Percentiles rank a stretch among this genome's conserved stretches.
These are phyloP conservation scores for Tetrahymena elliotti DNA, from an alignment of 73 alveolate genomes.

Conservation along the genomic window DNA sequence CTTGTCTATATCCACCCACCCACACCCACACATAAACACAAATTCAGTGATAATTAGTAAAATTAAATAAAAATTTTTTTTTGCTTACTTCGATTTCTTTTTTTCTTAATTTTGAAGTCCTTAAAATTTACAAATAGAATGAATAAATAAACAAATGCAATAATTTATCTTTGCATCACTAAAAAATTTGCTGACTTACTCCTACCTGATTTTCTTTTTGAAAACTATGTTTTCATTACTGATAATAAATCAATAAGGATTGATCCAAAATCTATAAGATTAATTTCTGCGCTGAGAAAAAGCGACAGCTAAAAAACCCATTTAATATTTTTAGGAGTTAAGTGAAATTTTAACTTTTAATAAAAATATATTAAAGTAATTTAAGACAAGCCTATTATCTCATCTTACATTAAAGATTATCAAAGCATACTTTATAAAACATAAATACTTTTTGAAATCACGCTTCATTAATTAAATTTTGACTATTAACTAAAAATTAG, in stretches of 20 bases:
- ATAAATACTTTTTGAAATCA: neutral
- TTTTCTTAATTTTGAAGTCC: neutral
- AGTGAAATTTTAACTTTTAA: neutral
- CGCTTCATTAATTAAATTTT: neutral
- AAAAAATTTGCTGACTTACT: neutral
- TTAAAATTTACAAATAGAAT: no score
- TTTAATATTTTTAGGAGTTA: neutral
- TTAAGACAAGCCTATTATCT: neutral
- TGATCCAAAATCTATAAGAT: neutral
- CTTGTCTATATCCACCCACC: neutral
- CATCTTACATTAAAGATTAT: neutral
- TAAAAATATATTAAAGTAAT: neutral
- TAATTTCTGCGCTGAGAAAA: neutral
- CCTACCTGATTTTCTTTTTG: neutral
- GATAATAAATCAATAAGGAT: neutral
- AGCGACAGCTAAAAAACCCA: neutral
- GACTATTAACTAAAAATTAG: neutral
- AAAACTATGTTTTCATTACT: neutral
- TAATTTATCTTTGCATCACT: neutral
- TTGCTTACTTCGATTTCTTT: neutral
- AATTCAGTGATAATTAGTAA: no score
- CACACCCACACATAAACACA: no score
- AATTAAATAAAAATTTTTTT: no score
- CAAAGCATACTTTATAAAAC: neutral
- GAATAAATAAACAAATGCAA: neutral